Evolutionary conservation across 129 eudicot genomes (phyloP), one percentile per base, ranked within the genome.

Genomic region (Scalesia atractyloides): DNA sequence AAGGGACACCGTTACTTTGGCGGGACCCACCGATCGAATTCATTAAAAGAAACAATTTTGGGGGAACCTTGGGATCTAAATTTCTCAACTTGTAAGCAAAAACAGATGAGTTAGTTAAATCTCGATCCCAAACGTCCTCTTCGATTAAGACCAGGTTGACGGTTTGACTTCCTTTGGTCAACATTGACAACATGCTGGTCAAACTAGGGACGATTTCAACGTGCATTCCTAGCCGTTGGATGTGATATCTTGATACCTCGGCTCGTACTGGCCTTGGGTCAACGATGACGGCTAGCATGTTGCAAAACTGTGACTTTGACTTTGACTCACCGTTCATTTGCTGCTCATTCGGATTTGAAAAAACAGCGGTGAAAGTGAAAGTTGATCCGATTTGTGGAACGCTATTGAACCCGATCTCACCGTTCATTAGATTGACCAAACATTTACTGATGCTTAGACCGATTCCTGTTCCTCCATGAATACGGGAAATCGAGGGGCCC

Each of bases 361-460:
- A 91, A 58, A 82, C 86, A 30, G 86, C 93, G 0, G 96, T 88
- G 80, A 93, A 93, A 1, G 97, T 87, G 61, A 93, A 93, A 54
- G 98, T 93, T 44, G 97, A 89, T 20, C 98, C 98, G 9, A 86
- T 48, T 47, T 84, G 66, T 17, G 92, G 97, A 17, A 74, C 30
- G 74, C 98, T 93, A 36, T 79, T 72, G 24, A 93, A 85, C 73
- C 91, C 96, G 13, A 93, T 87, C 80, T 93, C 91, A 63, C 98
- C 98, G 2, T 84, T 84, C 98, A 93, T 93, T 20, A 93, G 85
- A 56, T 85, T 86, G 72, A 88, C 98, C 83, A 93, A 81, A 77
- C 92, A 88, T 84, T 90, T 93, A 86, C 98, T 93, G 54, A 93
- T 93, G 89, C 98, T 93, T 22, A 93, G 73, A 43, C 98, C 98